A percentile compares a stretch with the other conserved stretches of the same genome.
Evolutionary conservation across 1,284 basidiomycete genomes (phyloP).

Genomic region (Apiotrichum montevideense): DNA sequence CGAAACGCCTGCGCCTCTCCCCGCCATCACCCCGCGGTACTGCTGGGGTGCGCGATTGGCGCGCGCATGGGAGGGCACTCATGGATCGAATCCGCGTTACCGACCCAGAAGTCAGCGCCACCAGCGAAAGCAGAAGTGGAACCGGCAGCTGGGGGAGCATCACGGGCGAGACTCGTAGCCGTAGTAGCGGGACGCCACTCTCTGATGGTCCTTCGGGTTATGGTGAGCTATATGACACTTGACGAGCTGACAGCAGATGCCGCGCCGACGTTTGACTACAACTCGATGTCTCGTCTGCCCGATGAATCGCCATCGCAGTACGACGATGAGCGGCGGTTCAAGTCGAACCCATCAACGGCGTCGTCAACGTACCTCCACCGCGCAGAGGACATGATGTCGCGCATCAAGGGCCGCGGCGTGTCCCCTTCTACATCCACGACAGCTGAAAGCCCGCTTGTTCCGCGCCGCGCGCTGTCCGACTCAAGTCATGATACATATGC

Average conservation of each 20-base stretch:
- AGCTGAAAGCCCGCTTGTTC: constrained; percentile 7
- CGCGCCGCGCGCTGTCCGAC: constrained; percentile 25
- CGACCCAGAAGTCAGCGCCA: constrained; percentile 31
- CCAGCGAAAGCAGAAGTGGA: constrained; percentile 26
- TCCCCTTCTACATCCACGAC: constrained; percentile 33
- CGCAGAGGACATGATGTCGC: constrained; percentile 71
- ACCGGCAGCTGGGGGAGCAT: constrained; percentile 8
- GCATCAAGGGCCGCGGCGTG: constrained; percentile 56
- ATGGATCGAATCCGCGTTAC: constrained; percentile 40
- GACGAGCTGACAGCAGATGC: constrained; percentile 9
- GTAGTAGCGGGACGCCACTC: not conserved
- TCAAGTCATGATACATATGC: constrained; percentile 36
- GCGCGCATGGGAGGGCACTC: constrained; percentile 34
- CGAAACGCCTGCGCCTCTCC: constrained; percentile 32
- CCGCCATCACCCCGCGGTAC: constrained; percentile 19
- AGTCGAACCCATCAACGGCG: constrained; percentile 41
- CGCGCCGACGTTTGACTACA: constrained; percentile 27
- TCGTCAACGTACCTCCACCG: constrained; percentile 60
- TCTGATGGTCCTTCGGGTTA: not conserved
- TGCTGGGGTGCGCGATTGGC: constrained; percentile 27
- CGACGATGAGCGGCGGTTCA: not conserved
- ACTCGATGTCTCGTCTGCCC: constrained; percentile 4
- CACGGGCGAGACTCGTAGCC: not conserved
- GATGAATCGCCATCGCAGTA: constrained; percentile 1
- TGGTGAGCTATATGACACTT: not conserved